These are phyloP conservation scores for Taphrina wiesneri DNA, from an alignment of 1,139 yeast genomes.

Conservation along the genomic window DNA sequence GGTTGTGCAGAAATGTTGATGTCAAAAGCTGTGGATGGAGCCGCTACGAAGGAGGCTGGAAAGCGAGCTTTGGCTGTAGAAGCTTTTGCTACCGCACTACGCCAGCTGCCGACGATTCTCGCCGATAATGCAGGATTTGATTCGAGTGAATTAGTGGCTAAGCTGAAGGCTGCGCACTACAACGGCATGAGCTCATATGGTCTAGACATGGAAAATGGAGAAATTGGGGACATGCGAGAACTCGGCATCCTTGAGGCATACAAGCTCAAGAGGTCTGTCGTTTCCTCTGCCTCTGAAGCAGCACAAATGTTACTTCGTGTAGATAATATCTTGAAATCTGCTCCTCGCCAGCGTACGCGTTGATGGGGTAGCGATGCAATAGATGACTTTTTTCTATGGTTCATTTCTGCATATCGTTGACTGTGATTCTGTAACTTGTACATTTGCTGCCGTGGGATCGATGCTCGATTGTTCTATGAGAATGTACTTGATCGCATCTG, in stretches of 20 bases:
- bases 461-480: too few species aligned
- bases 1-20: slow-evolving; percentile 98
- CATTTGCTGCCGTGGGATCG: too few species aligned
- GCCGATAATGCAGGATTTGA: slow-evolving; percentile 98
- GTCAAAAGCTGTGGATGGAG: slow-evolving; percentile 96
- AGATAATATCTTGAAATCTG: slow-evolving; percentile 93
- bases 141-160: slow-evolving; percentile 86
- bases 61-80: slow-evolving; percentile 93
- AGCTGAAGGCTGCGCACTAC: slow-evolving; percentile 87
- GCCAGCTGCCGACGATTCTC: slow-evolving; percentile 91
- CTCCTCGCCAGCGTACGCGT: slow-evolving; percentile 53
- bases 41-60: slow-evolving; percentile 90
- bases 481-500: too few species aligned
- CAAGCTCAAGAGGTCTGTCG: slow-evolving; percentile 90
- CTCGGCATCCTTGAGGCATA: slow-evolving; percentile 88
- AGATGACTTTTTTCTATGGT: background rate
- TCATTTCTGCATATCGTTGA: too few species aligned
- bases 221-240: slow-evolving; percentile 90
- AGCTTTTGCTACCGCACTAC: slow-evolving; percentile 87
- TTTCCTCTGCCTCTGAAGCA: slow-evolving; percentile 95
- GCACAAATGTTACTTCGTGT: slow-evolving; percentile 93
- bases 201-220: slow-evolving; percentile 78
- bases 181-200: slow-evolving; percentile 92
- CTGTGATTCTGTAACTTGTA: too few species aligned
- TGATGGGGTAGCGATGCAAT: background rate